phyloP scores from a whole-genome alignment of 2,329 filamentous ascomycete species.

The Stagonosporopsis vannaccii region DNA sequence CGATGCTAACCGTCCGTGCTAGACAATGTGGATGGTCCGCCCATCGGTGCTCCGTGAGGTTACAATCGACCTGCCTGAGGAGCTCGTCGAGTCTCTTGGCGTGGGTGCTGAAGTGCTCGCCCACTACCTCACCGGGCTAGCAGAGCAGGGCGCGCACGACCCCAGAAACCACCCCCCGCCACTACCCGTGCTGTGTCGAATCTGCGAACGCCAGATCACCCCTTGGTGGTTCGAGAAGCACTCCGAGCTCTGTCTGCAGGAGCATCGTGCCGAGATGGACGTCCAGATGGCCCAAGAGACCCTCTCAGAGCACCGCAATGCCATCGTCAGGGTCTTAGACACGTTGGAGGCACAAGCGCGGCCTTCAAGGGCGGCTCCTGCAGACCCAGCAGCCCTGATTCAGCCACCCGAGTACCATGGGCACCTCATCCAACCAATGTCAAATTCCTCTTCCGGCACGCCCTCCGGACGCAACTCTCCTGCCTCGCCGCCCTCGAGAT shows the following conservation, averaged over 20 bases:
- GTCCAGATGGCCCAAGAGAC: slow-evolving; percentile 95
- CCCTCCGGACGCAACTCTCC: slow-evolving; percentile 75
- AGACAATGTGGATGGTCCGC: slow-evolving; percentile 99
- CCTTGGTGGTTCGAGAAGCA: slow-evolving; percentile 99
- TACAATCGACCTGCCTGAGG: slow-evolving; percentile 88
- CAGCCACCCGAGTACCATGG: slow-evolving; percentile 85
- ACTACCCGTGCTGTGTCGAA: slow-evolving; percentile 87
- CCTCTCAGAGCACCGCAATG: slow-evolving; percentile 88
- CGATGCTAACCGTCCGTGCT: slow-evolving; percentile 33
- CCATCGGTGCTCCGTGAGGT: slow-evolving; percentile 91
- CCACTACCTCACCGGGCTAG: slow-evolving; percentile 87
- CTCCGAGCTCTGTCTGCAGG: slow-evolving; percentile 92
- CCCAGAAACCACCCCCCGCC: slow-evolving; percentile 80
- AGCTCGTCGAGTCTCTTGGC: slow-evolving; percentile 91
- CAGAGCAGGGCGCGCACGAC: slow-evolving; percentile 80
- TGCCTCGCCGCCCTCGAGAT: slow-evolving; percentile 69
- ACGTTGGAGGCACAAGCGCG: slow-evolving; percentile 82
- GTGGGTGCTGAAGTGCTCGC: slow-evolving; percentile 95
- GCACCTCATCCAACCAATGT: slow-evolving; percentile 78
- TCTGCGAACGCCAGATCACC: slow-evolving; percentile 95
- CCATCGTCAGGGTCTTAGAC: slow-evolving; percentile 94
- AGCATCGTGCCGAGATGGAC: slow-evolving; percentile 96
- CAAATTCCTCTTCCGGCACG: slow-evolving; percentile 70
- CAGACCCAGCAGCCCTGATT: slow-evolving; percentile 55
- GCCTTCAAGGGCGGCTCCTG: slow-evolving; percentile 61